phyloP scores from a whole-genome alignment of 2,329 filamentous ascomycete species.

The Ceratocystis cubensis region DNA sequence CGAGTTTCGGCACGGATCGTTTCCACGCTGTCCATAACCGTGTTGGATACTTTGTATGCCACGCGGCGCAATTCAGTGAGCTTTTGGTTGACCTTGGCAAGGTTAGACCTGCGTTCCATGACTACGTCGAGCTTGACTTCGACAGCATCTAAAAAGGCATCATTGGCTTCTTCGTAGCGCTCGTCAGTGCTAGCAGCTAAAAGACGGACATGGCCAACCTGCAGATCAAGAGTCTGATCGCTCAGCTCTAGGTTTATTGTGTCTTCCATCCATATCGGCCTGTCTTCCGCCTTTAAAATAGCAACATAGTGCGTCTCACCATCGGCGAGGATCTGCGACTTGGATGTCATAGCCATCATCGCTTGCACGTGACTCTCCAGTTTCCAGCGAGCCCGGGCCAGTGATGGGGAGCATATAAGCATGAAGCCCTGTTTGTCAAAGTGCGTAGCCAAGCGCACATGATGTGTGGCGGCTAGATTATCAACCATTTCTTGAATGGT shows the following conservation, averaged over 20 bases:
- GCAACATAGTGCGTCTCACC: constrained; percentile 31
- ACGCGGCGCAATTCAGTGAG: constrained; percentile 91
- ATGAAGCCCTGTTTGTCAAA: constrained; percentile 65
- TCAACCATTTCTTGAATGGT: constrained; percentile 67
- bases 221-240: constrained; percentile 71
- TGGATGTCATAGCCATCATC: constrained; percentile 60
- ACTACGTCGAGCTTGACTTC: constrained; percentile 78
- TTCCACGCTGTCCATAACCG: constrained; percentile 97
- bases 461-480: constrained; percentile 64
- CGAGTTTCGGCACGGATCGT: constrained; percentile 77
- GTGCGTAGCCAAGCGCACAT: constrained; percentile 65
- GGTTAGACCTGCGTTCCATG: constrained; percentile 83
- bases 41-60: constrained; percentile 90
- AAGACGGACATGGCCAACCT: constrained; percentile 72
- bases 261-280: constrained; percentile 69
- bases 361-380: constrained; percentile 64
- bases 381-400: constrained; percentile 45
- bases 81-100: constrained; percentile 81
- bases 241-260: constrained; percentile 58
- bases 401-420: constrained; percentile 69
- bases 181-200: constrained; percentile 78
- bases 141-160: constrained; percentile 62
- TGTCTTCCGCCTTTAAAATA: constrained; percentile 68
- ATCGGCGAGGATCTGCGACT: constrained; percentile 40
- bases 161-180: constrained; percentile 65